These are phyloP conservation scores for Xylariaceae sp. DNA, from an alignment of 2,329 filamentous ascomycete genomes.

Conservation along the genomic window DNA sequence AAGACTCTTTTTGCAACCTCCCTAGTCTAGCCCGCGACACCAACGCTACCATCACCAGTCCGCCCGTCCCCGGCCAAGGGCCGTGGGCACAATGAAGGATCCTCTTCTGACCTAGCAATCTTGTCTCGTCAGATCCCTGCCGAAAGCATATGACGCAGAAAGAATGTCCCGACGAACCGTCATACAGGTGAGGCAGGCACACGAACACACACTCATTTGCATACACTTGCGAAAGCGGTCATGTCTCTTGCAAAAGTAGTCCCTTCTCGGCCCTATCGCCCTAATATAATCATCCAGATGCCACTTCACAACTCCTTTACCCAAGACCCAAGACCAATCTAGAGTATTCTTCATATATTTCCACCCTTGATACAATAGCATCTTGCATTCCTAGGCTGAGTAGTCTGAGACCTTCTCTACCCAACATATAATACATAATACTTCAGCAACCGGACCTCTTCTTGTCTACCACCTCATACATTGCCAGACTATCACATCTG, in stretches of 20 bases:
- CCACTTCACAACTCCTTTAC: slow-evolving; percentile 29
- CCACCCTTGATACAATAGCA: slow-evolving; percentile 27
- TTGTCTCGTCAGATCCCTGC: slow-evolving; percentile 32
- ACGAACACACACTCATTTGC: slow-evolving; percentile 31
- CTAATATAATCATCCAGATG: slow-evolving; percentile 36
- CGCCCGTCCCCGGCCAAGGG: slow-evolving; percentile 30
- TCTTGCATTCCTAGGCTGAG: slow-evolving; percentile 29
- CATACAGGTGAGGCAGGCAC: slow-evolving; percentile 33
- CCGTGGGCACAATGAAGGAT: slow-evolving; percentile 32
- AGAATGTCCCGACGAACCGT: slow-evolving; percentile 31
- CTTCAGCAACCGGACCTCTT: slow-evolving; percentile 3
- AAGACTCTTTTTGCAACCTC: slow-evolving; percentile 27
- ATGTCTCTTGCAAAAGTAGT: slow-evolving; percentile 34
- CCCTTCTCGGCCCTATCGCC: slow-evolving; percentile 36
- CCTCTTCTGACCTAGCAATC: slow-evolving; percentile 27
- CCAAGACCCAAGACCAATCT: slow-evolving; percentile 21
- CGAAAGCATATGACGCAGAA: slow-evolving; percentile 38
- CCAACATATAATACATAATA: slow-evolving; percentile 20
- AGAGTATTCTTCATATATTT: slow-evolving; percentile 28
- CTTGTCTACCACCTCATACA: not conserved
- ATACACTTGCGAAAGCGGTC: slow-evolving; percentile 37
- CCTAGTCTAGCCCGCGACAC: slow-evolving; percentile 30
- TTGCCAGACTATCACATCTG: not conserved
- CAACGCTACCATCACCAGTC: slow-evolving; percentile 32
- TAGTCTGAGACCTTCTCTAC: slow-evolving; percentile 24